Evolutionary conservation across 2,329 filamentous ascomycete genomes (phyloP).

Genomic region (Pleochaeta shiraiana): DNA sequence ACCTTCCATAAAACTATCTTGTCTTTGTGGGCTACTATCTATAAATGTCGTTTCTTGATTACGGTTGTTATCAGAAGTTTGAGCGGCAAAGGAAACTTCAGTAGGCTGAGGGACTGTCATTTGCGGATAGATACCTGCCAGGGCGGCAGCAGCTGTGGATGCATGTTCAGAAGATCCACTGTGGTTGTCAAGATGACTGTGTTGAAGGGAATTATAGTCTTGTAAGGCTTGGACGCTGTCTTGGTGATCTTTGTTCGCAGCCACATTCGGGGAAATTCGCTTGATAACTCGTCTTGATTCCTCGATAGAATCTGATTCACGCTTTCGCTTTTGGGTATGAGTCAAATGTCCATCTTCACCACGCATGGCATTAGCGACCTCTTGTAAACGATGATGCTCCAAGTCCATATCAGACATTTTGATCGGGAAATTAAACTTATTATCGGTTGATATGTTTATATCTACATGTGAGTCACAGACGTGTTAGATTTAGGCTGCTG

Average conservation of each 20-base stretch:
- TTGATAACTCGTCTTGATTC: conserved; percentile 18
- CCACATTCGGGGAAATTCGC: conserved; percentile 17
- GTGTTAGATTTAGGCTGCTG: not conserved
- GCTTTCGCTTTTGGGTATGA: conserved; percentile 18
- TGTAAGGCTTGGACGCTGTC: conserved; percentile 17
- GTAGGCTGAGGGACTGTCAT: conserved; percentile 35
- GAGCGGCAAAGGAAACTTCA: conserved; percentile 28
- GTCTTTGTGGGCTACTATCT: conserved; percentile 18
- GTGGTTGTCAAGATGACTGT: conserved; percentile 24
- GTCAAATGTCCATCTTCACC: conserved; percentile 13
- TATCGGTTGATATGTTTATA: too few species aligned
- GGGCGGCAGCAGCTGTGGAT: conserved; percentile 35
- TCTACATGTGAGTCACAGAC: not conserved
- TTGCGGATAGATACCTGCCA: conserved; percentile 23
- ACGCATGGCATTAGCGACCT: conserved; percentile 19
- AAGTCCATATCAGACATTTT: conserved; percentile 19
- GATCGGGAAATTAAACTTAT: conserved; percentile 8
- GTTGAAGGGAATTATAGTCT: conserved; percentile 23
- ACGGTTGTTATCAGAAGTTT: conserved; percentile 21
- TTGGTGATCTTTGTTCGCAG: conserved; percentile 15
- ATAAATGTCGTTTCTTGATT: conserved; percentile 21
- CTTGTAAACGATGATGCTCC: conserved; percentile 18
- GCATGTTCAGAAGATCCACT: conserved; percentile 29
- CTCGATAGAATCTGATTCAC: conserved; percentile 19
- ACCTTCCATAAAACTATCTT: conserved; percentile 20